phyloP scores from a whole-genome alignment of 805 yeast species.

The Groenewaldozyma salmanticensis region DNA sequence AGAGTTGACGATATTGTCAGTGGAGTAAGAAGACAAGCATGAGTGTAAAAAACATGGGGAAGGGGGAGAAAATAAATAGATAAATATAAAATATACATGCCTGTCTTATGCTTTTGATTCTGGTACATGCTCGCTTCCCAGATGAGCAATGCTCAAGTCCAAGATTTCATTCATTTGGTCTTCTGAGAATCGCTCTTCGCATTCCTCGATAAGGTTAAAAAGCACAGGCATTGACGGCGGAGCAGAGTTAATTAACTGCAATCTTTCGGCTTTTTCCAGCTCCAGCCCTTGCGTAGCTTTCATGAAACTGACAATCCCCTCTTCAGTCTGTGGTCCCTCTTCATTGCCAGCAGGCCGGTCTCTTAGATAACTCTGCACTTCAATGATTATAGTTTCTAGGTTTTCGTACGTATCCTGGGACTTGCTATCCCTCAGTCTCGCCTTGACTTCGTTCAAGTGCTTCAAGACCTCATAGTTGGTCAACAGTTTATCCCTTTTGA shows the following conservation, averaged over 20 bases:
- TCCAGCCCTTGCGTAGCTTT: constrained; percentile 35
- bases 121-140: constrained; percentile 25
- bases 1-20: constrained; percentile 97
- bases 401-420: constrained; percentile 14
- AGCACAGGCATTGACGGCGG: constrained; percentile 75
- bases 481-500: constrained; percentile 46
- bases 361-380: constrained; percentile 30
- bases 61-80: not conserved
- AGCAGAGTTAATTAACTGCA: constrained; percentile 72
- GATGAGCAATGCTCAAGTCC: constrained; percentile 38
- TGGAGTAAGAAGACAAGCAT: constrained; percentile 62
- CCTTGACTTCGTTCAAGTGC: constrained; percentile 31
- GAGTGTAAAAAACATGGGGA: not conserved
- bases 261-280: constrained; percentile 70
- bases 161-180: constrained; percentile 53
- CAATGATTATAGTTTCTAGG: constrained; percentile 26
- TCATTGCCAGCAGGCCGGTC: constrained; percentile 31
- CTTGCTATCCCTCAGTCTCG: constrained; percentile 3
- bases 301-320: constrained; percentile 33
- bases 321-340: constrained; percentile 24
- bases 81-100: not conserved
- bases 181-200: constrained; percentile 75
- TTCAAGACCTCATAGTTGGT: constrained; percentile 57
- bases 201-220: constrained; percentile 79
- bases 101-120: constrained; percentile 15